Evolutionary conservation across 352 stramenopile genomes (phyloP).

Genomic region (Phytopythium montanum): DNA sequence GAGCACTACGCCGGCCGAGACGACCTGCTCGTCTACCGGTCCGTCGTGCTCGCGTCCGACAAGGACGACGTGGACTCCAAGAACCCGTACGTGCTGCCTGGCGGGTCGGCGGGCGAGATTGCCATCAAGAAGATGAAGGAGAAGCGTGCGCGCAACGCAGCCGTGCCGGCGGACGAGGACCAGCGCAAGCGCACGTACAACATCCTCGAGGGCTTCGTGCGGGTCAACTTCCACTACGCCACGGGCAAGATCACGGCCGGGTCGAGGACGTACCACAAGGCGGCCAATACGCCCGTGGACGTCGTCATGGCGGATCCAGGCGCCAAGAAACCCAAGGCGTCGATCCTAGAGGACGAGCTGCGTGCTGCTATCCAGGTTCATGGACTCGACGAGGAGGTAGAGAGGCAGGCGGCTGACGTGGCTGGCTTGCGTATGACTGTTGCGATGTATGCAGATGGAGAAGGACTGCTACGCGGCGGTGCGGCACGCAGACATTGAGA

Average conservation of each 20-base stretch:
- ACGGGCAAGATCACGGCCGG: constrained; percentile 90
- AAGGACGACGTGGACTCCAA: constrained; percentile 77
- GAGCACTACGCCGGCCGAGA: constrained; percentile 86
- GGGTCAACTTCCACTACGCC: constrained; percentile 90
- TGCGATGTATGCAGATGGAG: constrained; percentile 52
- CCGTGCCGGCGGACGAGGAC: constrained; percentile 62
- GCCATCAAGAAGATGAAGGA: constrained; percentile 93
- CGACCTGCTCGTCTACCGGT: constrained; percentile 84
- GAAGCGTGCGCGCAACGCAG: constrained; percentile 78
- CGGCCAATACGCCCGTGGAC: constrained; percentile 58
- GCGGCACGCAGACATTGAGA: constrained; percentile 86
- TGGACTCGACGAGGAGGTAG: neutral
- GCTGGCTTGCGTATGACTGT: too few relatives aligned
- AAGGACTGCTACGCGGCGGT: constrained; percentile 91
- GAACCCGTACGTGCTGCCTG: constrained; percentile 76
- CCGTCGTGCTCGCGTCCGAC: constrained; percentile 69
- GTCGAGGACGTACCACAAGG: constrained; percentile 78
- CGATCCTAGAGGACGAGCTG: constrained; percentile 71
- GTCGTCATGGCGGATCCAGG: constrained; percentile 71
- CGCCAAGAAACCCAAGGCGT: constrained; percentile 60
- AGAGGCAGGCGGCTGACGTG: constrained; percentile 4
- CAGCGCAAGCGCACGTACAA: constrained; percentile 90
- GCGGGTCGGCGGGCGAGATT: constrained; percentile 66
- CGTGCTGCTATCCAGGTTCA: constrained; percentile 49
- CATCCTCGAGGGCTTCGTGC: constrained; percentile 86